Evolutionary conservation across 805 yeast species (phyloP).

Genomic region (Ogataea ramenticola): DNA sequence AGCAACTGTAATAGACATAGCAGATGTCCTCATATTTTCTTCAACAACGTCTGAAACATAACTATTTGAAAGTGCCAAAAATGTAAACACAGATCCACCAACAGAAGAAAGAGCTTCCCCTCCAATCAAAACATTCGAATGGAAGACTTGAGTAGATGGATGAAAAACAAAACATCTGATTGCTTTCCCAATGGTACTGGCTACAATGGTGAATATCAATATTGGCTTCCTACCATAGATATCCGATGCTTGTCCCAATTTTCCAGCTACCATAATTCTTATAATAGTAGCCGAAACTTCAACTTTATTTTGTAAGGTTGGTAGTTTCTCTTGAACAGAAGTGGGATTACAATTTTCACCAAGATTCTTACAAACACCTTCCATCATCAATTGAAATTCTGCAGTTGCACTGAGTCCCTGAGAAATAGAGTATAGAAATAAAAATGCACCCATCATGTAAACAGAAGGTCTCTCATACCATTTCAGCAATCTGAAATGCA

Average conservation of each 20-base stretch:
- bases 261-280: slow-evolving; percentile 49
- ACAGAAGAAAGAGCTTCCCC: slow-evolving; percentile 38
- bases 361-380: slow-evolving; percentile 31
- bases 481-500: slow-evolving; percentile 21
- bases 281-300: slow-evolving; percentile 38
- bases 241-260: slow-evolving; percentile 59
- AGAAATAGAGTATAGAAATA: slow-evolving; percentile 37
- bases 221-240: slow-evolving; percentile 52
- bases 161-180: slow-evolving; percentile 11
- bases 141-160: slow-evolving; percentile 20
- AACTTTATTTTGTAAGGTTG: slow-evolving; percentile 33
- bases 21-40: slow-evolving; percentile 47
- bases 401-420: slow-evolving; percentile 33
- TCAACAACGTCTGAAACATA: slow-evolving; percentile 71
- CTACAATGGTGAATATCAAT: slow-evolving; percentile 24
- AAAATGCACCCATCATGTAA: slow-evolving; percentile 35
- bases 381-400: slow-evolving; percentile 26
- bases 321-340: slow-evolving; percentile 26
- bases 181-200: slow-evolving; percentile 10
- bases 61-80: slow-evolving; percentile 55
- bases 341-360: slow-evolving; percentile 7
- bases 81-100: slow-evolving; percentile 57
- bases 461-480: slow-evolving; percentile 58
- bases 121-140: slow-evolving; percentile 31
- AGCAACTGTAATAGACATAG: slow-evolving; percentile 55